Conservation (phyloP, 768 basidiomycete genomes). For the Podaxis pistillaris region DNA sequence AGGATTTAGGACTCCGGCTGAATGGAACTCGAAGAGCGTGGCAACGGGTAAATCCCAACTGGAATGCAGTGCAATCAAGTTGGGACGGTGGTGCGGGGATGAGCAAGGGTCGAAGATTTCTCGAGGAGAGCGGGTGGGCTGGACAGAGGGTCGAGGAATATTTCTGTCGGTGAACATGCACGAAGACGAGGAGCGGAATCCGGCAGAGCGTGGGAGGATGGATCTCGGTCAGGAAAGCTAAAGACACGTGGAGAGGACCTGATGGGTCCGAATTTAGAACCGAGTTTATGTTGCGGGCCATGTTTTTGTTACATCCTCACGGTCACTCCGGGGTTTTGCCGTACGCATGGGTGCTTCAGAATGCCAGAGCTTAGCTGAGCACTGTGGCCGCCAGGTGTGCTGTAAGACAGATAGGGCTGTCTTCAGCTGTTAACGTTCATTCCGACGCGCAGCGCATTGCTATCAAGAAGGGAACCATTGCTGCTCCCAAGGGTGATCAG, state of each 20-base stretch:
- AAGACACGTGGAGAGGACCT: conserved; percentile 13
- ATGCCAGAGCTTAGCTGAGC: conserved; percentile 15
- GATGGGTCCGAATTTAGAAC: conserved; percentile 10
- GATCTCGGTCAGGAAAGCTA: conserved; percentile 9
- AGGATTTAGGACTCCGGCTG: conserved; percentile 1
- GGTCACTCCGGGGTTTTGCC: conserved; percentile 15
- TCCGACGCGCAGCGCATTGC: neutral
- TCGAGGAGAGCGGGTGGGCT: neutral
- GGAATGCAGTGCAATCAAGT: neutral
- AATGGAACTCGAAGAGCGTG: neutral
- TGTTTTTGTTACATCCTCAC: conserved; percentile 15
- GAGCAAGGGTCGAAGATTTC: neutral
- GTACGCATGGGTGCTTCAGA: conserved; percentile 11
- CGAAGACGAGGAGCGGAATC: neutral
- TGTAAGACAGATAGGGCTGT: conserved; percentile 5
- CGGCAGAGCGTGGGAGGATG: conserved; percentile 1
- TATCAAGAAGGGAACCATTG: neutral
- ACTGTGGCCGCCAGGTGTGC: conserved; percentile 12
- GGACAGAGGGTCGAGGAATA: neutral
- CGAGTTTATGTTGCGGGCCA: conserved; percentile 8
- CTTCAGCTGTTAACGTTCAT: conserved; percentile 6
- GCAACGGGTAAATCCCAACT: conserved; percentile 1
- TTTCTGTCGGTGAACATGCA: neutral
- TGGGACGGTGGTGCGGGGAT: neutral
- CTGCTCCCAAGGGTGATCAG: neutral